Base-by-base conservation (phyloP, 495 filamentous ascomycete genomes). In the Penicillium roqueforti region DNA sequence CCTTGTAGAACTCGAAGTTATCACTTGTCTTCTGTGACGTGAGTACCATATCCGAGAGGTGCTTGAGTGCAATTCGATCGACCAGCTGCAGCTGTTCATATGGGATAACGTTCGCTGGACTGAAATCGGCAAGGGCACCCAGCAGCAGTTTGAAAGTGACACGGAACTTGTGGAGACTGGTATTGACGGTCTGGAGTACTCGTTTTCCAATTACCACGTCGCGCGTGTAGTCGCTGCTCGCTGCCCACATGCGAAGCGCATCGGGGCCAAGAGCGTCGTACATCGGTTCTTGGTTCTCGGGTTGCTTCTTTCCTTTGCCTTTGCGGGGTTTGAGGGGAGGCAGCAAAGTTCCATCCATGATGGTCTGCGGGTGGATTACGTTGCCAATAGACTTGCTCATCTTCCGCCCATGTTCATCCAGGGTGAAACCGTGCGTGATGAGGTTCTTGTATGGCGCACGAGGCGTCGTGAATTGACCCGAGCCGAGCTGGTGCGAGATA, bases 311-410 rank as follows among this genome's bases (percentile, higher is more conserved):
- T 9, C 75, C 71, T 44, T 82, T 82, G 50, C 75, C 70, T 57
- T 83, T 80, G 53, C 77, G 77, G 29, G 61, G 70, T 52, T 80
- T 81, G 26, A 83, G 55, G 6, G 83, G 79, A 16, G 84, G 82
- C 5, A 87, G 66, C 3, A 95, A 75, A 8, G 84, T 76, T 31
- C 91, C 92, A 37, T 87, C 80, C 72, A 95, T 92, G 59, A 98
- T 91, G 55, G 95, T 73, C 42, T 83, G 78, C 0, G 93, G 91
- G 1, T 82, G 77, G 50, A 97, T 83, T 40, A 87, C 80, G 63
- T 99, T 97, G n/a, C 95, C 93, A 14, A 96, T 74, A 2, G 90
- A 96, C 68, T 99, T 99, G 67, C 91, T 96, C 93, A 99, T 99
- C 66, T 99, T 99, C 56, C 87, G 89, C 20, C 92, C 92, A 10